Evolutionary conservation across 108 stramenopile genomes (phyloP), one percentile per base, ranked within the genome.

Genomic region (Pseudonitzschia multistriata): DNA sequence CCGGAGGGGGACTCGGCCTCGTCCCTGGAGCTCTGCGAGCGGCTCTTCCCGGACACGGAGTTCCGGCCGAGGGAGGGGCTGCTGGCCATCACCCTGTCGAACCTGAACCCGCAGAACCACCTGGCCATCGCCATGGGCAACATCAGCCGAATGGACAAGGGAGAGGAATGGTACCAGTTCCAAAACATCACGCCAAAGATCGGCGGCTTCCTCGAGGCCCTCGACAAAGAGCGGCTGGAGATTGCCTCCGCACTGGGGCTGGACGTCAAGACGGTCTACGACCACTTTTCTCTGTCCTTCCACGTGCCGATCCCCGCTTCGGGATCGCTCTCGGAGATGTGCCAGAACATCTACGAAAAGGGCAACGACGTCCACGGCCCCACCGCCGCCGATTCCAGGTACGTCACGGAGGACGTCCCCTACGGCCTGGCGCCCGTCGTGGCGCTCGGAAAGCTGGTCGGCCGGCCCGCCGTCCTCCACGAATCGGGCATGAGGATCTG

Each of bases 41-140:
- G 47, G 17, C 37, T 88, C 21, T 88, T 88, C 54, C 66, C 74
- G 1, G 36, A 76, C 22, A 57, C 49, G 56, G 66, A 74, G n/a
- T 88, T 88, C 62, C 57, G 64, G 59, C 45, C 62, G 25, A 24
- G 87, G 28, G 78, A 82, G 8, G 87, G 87, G 25, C 74, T 88
- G 6, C 59, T 88, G 35, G 87, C 87, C 4, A 88, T 88, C 47
- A 79, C 84, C 21, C 49, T 88, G 27, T 85, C 84, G 22, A 88
- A 88, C 73, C 72, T 88, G 14, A 88, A 88, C 54, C 82, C 87
- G 14, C 87, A 88, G 62, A 85, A 85, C 70, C 87, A 88, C 67
- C 57, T 88, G 22, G 87, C 80, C 0, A 88, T 88, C 11, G 82
- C 84, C 14, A 39, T 88, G 36, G 83, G 86, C 3, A 88, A 88